These are phyloP conservation scores for Aspergillus sparsus DNA, from an alignment of 495 filamentous ascomycete species.

Conservation along the genomic window DNA sequence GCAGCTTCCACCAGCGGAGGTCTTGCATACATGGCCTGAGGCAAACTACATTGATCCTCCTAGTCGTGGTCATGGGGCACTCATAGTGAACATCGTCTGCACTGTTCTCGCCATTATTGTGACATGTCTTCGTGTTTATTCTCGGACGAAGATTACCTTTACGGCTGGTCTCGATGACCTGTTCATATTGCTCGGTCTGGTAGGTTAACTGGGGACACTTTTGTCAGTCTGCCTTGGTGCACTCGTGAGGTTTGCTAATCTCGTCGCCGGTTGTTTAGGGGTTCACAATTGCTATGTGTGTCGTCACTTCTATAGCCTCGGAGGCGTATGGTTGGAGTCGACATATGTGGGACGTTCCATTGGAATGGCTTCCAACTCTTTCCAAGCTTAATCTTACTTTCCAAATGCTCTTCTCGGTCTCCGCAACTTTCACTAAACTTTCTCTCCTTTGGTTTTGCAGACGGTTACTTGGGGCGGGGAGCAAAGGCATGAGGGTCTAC, in stretches of 20 bases:
- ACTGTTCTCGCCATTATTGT: slow-evolving; percentile 41
- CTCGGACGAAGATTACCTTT: slow-evolving; percentile 46
- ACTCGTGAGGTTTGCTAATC: too few species aligned
- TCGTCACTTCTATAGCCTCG: slow-evolving; percentile 42
- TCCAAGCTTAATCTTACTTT: slow-evolving; percentile 53
- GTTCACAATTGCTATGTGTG: slow-evolving; percentile 45
- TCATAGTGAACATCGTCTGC: slow-evolving; percentile 46
- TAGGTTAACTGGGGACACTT: slow-evolving; percentile 13
- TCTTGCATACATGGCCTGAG: slow-evolving; percentile 52
- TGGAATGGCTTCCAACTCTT: slow-evolving; percentile 31
- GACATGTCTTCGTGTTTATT: slow-evolving; percentile 50
- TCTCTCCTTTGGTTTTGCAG: slow-evolving; percentile 61
- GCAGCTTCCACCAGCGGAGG: slow-evolving; percentile 46
- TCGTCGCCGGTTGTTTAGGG: slow-evolving; percentile 2
- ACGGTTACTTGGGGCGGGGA: slow-evolving; percentile 46
- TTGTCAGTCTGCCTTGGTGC: neutral
- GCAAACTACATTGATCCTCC: slow-evolving; percentile 57
- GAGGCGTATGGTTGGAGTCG: slow-evolving; percentile 55
- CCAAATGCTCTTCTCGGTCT: slow-evolving; percentile 54
- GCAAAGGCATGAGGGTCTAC: slow-evolving; percentile 43
- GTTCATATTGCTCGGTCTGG: slow-evolving; percentile 43
- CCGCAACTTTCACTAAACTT: slow-evolving; percentile 56
- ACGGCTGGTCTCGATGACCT: slow-evolving; percentile 53
- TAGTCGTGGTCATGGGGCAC: slow-evolving; percentile 47
- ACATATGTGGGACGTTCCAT: slow-evolving; percentile 56